Evolutionary conservation across 331 rosid genomes (phyloP).

Genomic region (Malus hybrid): DNA sequence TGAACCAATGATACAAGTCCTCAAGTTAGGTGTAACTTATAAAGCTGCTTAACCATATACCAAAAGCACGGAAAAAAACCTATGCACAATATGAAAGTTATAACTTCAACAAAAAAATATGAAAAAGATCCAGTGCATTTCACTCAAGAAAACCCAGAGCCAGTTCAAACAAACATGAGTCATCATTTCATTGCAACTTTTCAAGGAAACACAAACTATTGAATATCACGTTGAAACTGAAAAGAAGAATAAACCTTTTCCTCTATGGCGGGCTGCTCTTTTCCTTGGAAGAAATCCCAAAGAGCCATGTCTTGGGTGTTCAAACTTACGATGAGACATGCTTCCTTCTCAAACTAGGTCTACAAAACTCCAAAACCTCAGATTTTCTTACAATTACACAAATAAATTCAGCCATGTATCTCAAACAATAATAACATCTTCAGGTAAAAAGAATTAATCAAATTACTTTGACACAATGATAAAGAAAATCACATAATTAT

Average conservation of each 20-base stretch:
- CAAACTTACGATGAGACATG: constrained; percentile 54
- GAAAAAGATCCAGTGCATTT: no score
- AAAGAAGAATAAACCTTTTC: constrained; percentile 28
- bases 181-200: not conserved
- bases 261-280: constrained; percentile 48
- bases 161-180: no score
- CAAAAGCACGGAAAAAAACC: no score
- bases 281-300: constrained; percentile 52
- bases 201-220: not conserved
- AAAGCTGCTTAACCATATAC: not conserved
- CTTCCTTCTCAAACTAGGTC: not conserved
- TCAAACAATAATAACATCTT: not conserved
- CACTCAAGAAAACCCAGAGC: no score
- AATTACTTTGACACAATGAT: not conserved
- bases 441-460: not conserved
- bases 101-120: no score
- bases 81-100: no score
- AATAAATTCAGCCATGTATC: not conserved
- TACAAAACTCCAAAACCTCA: constrained; percentile 12
- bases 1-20: not conserved
- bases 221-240: not conserved
- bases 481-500: not conserved
- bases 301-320: constrained; percentile 53
- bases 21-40: not conserved
- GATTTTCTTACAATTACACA: not conserved